Conservation (phyloP, 2,329 filamentous ascomycete genomes). For the Bipolaris cookei region DNA sequence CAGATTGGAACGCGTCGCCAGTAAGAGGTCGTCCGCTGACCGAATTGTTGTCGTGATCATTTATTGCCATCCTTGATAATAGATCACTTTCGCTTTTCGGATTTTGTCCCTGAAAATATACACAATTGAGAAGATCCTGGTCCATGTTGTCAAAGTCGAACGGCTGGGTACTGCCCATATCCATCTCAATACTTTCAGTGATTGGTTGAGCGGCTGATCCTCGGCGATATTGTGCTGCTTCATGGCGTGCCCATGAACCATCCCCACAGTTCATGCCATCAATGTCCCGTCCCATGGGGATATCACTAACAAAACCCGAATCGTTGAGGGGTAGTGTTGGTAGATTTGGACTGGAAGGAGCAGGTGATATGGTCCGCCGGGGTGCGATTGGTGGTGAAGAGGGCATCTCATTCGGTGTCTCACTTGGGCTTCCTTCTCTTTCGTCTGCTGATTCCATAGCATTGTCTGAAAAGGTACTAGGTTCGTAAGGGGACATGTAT, state of each 20-base stretch:
- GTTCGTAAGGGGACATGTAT: slow-evolving; percentile 45
- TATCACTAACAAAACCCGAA: slow-evolving; percentile 86
- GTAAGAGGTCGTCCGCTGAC: background rate
- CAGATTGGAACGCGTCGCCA: slow-evolving; percentile 12
- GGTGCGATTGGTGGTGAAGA: slow-evolving; percentile 84
- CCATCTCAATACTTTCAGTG: slow-evolving; percentile 31
- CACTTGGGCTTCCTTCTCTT: slow-evolving; percentile 53
- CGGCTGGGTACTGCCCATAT: slow-evolving; percentile 13
- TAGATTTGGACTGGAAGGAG: slow-evolving; percentile 77
- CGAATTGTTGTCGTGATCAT: slow-evolving; percentile 4
- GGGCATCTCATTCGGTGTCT: slow-evolving; percentile 81
- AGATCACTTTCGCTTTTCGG: slow-evolving; percentile 6
- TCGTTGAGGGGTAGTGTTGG: slow-evolving; percentile 67
- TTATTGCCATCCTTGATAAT: slow-evolving; percentile 4
- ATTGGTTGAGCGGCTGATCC: slow-evolving; percentile 24
- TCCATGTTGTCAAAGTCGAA: slow-evolving; percentile 16
- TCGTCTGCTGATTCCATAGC: slow-evolving; percentile 55
- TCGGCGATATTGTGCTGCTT: slow-evolving; percentile 25
- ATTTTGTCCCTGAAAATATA: slow-evolving; percentile 11
- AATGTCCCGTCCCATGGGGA: slow-evolving; percentile 70
- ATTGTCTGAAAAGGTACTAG: slow-evolving; percentile 49
- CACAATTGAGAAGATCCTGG: slow-evolving; percentile 13
- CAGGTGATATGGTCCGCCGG: slow-evolving; percentile 63
- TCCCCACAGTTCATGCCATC: slow-evolving; percentile 59
- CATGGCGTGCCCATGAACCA: slow-evolving; percentile 27